Evolutionary conservation across 176 grass and related monocot genomes (phyloP).

Genomic region (Phoenix dactylifera): DNA sequence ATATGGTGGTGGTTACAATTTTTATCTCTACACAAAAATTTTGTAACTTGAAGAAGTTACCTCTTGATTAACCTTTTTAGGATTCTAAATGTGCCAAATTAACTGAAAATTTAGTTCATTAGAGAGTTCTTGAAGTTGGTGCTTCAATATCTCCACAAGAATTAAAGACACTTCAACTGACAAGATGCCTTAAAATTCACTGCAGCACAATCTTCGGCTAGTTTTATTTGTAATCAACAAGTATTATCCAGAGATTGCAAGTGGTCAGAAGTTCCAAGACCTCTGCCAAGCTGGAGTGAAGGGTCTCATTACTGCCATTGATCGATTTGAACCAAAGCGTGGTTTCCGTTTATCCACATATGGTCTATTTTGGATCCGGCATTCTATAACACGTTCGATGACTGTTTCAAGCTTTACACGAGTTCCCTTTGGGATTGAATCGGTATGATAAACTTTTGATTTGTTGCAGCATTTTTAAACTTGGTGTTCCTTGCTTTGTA

Average conservation of each 20-base stretch:
- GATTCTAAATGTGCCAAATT: too few species aligned
- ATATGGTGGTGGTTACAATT: too few species aligned
- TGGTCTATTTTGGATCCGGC: constrained; percentile 82
- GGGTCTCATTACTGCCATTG: constrained; percentile 68
- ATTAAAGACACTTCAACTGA: too few species aligned
- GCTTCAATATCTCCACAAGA: too few species aligned
- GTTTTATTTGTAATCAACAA: constrained; percentile 79
- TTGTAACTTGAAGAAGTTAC: neutral
- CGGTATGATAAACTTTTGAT: constrained; percentile 30
- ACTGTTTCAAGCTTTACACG: constrained; percentile 75
- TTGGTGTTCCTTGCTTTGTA: too few species aligned
- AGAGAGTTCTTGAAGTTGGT: neutral
- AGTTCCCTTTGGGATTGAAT: constrained; percentile 72
- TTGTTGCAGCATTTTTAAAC: too few species aligned
- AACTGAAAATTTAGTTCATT: neutral
- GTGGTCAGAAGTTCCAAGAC: constrained; percentile 55
- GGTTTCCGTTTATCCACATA: constrained; percentile 82
- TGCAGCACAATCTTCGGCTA: constrained; percentile 84
- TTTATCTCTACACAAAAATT: neutral
- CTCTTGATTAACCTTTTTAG: too few species aligned
- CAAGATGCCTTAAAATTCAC: neutral
- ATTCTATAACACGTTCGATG: constrained; percentile 65
- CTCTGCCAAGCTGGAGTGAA: constrained; percentile 79
- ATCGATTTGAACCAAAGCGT: constrained; percentile 71
- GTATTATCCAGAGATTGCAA: constrained; percentile 60